These are phyloP conservation scores for Pluteus cervinus DNA, from an alignment of 768 basidiomycete species.

Conservation along the genomic window DNA sequence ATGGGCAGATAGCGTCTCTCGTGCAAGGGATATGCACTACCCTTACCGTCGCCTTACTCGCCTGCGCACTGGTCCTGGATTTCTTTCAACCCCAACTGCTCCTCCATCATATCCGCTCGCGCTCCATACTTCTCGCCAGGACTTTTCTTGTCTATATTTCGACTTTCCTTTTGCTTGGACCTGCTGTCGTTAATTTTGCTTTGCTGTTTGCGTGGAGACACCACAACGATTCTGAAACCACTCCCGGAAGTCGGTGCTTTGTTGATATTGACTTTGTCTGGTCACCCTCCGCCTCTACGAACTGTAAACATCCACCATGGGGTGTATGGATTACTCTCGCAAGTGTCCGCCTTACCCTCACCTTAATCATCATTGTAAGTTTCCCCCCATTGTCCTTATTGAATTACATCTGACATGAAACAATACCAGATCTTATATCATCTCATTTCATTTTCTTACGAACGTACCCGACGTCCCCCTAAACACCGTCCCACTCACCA, in stretches of 20 bases:
- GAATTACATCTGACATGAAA: slow-evolving; percentile 4
- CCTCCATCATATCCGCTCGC: slow-evolving; percentile 22
- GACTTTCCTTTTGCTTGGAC: slow-evolving; percentile 41
- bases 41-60: slow-evolving; percentile 32
- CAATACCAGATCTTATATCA: slow-evolving; percentile 22
- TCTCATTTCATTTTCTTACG: slow-evolving; percentile 19
- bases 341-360: slow-evolving; percentile 46
- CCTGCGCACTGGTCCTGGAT: slow-evolving; percentile 31
- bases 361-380: slow-evolving; percentile 49
- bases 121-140: slow-evolving; percentile 22
- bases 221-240: slow-evolving; percentile 27
- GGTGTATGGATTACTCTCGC: slow-evolving; percentile 51
- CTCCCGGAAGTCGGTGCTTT: slow-evolving; percentile 40
- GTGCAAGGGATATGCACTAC: slow-evolving; percentile 43
- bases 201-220: slow-evolving; percentile 50
- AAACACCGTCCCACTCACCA: slow-evolving; percentile 10
- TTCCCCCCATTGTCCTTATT: background rate
- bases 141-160: slow-evolving; percentile 34
- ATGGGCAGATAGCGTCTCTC: slow-evolving; percentile 38
- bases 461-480: slow-evolving; percentile 16
- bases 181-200: slow-evolving; percentile 49
- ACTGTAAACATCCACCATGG: slow-evolving; percentile 33
- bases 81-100: slow-evolving; percentile 32
- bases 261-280: slow-evolving; percentile 67
- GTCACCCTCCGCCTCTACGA: slow-evolving; percentile 31